phyloP scores from a whole-genome alignment of 2,329 filamentous ascomycete genomes.

The Ophiostoma tasmaniense region DNA sequence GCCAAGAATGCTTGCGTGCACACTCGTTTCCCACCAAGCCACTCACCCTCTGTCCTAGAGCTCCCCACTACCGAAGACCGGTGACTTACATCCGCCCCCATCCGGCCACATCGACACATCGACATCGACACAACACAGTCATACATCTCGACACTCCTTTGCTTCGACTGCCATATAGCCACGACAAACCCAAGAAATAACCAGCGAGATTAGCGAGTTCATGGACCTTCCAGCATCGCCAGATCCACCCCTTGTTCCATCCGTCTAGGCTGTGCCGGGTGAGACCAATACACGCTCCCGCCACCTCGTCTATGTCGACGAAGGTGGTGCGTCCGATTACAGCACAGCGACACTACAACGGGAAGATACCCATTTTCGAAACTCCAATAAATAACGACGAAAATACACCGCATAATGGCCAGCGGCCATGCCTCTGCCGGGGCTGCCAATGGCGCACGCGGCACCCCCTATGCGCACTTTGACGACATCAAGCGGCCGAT shows the following conservation, averaged over 20 bases:
- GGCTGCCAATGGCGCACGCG: slow-evolving; percentile 5
- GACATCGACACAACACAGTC: neutral
- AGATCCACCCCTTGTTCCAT: neutral
- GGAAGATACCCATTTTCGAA: neutral
- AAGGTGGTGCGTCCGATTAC: slow-evolving; percentile 13
- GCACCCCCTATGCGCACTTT: slow-evolving; percentile 16
- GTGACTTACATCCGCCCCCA: slow-evolving; percentile 4
- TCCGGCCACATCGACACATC: slow-evolving; percentile 1
- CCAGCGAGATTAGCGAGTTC: neutral
- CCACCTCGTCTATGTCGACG: slow-evolving; percentile 18
- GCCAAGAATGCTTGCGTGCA: neutral
- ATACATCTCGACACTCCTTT: neutral
- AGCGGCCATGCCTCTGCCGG: neutral
- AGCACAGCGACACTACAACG: neutral
- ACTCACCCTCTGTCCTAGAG: neutral
- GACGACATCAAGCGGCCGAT: slow-evolving; percentile 20
- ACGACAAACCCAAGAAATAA: neutral
- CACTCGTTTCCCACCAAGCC: neutral
- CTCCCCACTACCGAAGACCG: neutral
- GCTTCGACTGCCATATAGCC: neutral
- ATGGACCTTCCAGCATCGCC: neutral
- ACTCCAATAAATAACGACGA: neutral
- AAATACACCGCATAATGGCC: neutral
- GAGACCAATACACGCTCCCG: neutral
- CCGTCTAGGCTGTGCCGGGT: slow-evolving; percentile 7